Base-by-base conservation (phyloP, 768 basidiomycete genomes). In the Albatrellus ellisii region DNA sequence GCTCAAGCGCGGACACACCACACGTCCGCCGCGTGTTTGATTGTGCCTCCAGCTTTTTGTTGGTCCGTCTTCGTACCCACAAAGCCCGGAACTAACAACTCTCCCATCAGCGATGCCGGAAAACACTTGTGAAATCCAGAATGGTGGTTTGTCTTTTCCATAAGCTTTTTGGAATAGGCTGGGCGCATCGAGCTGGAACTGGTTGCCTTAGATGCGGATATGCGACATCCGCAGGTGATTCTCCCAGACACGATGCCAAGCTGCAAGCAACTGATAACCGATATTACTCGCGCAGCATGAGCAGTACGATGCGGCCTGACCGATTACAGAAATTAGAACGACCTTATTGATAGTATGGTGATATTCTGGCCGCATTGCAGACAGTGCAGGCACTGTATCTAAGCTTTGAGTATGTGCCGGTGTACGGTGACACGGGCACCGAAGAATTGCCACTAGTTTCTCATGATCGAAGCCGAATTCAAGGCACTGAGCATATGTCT, bases 301-400 rank as follows among this genome's bases (percentile, higher is more conserved):
- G n/a, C n/a, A n/a, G n/a, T n/a, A n/a, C n/a, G n/a, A n/a, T n/a
- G n/a, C n/a, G n/a, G n/a, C n/a, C n/a, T n/a, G n/a, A n/a, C n/a
- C n/a, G n/a, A n/a, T n/a, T n/a, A n/a, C 28, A 9, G 42, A 64
- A 66, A 17, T 59, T 49, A 6, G 50, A 47, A 12, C 51, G 49
- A n/a, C 62, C 54, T 15, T 25, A 11, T 36, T 46, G 26, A 37
- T 59, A 60, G 17, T 52, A 46, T 2, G 46, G 26, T 1, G 60
- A 58, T 6, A 33, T 26, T 43, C 53, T 49, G 6, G 43, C 33
- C 0, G 58, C 48, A 28, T 56, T 48, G 39, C 67, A 70, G 14
- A 70, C 54, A 2, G 56, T 58, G 34, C 68, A 43, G 2, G 55
- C 39, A 29, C 61, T 62, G 27, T 70, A 69, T 9, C 65, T 64